Percentiles rank a stretch among this genome's conserved stretches.
phyloP scores from a whole-genome alignment of 345 rosid genomes.

The Eucalyptus cladocalyx region DNA sequence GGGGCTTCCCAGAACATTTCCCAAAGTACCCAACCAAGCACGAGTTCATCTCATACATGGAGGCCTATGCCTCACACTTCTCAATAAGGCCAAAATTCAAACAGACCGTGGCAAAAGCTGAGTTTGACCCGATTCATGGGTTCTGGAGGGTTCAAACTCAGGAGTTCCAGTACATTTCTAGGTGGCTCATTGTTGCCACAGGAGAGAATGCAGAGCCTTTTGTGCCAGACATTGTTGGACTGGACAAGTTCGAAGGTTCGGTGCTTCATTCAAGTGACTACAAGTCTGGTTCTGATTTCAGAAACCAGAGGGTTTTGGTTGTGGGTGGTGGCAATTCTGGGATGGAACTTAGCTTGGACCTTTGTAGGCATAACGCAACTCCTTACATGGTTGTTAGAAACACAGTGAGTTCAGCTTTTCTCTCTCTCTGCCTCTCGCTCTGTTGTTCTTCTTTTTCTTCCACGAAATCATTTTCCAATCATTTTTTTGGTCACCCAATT shows the following conservation, averaged over 20 bases:
- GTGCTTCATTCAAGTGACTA: slow-evolving; percentile 47
- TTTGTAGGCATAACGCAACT: slow-evolving; percentile 41
- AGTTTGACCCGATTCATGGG: slow-evolving; percentile 31
- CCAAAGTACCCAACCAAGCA: slow-evolving; percentile 70
- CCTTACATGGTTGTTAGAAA: slow-evolving; percentile 52
- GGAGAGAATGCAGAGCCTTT: slow-evolving; percentile 72
- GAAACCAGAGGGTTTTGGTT: slow-evolving; percentile 34
- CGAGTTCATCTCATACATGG: slow-evolving; percentile 66
- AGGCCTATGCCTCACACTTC: slow-evolving; percentile 62
- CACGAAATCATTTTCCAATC: not conserved
- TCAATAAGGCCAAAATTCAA: slow-evolving; percentile 48
- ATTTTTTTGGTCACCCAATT: not conserved
- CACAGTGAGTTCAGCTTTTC: slow-evolving; percentile 19
- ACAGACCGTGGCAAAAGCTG: slow-evolving; percentile 43
- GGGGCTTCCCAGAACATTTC: slow-evolving; percentile 50
- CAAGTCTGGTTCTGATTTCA: slow-evolving; percentile 41
- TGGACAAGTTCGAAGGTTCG: slow-evolving; percentile 30
- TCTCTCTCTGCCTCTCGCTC: not conserved
- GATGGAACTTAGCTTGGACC: slow-evolving; percentile 52
- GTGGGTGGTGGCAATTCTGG: slow-evolving; percentile 90
- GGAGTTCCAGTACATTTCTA: slow-evolving; percentile 31
- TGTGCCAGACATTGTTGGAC: slow-evolving; percentile 33
- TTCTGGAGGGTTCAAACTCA: slow-evolving; percentile 58
- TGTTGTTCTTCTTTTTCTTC: not conserved
- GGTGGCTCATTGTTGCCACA: slow-evolving; percentile 59